Percentiles rank a stretch among this genome's conserved stretches.
These are phyloP conservation scores for Lactifluus rugatus DNA, from an alignment of 768 basidiomycete species.

Conservation along the genomic window DNA sequence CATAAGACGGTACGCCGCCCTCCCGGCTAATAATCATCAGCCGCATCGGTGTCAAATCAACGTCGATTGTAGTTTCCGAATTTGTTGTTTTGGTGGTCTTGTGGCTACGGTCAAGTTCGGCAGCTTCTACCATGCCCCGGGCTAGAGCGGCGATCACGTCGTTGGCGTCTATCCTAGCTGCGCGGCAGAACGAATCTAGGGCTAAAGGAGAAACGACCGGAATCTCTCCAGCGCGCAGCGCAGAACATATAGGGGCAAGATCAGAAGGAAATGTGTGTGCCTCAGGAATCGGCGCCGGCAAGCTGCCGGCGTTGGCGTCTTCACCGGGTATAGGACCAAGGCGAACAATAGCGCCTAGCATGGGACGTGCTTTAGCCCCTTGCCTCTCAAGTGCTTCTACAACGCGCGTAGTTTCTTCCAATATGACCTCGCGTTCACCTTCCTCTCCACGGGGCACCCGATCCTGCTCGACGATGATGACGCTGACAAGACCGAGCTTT, in stretches of 20 bases:
- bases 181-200: conserved; percentile 81
- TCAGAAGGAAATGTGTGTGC: conserved; percentile 75
- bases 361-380: conserved; percentile 79
- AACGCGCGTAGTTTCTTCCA: conserved; percentile 80
- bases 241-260: conserved; percentile 75
- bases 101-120: conserved; percentile 36
- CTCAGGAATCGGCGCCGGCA: conserved; percentile 43
- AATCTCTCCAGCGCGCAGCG: conserved; percentile 88
- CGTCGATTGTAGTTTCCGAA: conserved; percentile 36
- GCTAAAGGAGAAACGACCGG: conserved; percentile 93
- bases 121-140: conserved; percentile 64
- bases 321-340: conserved; percentile 64
- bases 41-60: conserved; percentile 87
- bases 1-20: conserved; percentile 96
- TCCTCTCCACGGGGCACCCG: conserved; percentile 56
- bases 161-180: conserved; percentile 77
- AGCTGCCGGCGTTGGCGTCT: conserved; percentile 26
- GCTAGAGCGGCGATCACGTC: conserved; percentile 83
- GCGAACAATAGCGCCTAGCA: conserved; percentile 78
- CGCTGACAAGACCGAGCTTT: conserved; percentile 89
- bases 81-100: conserved; percentile 27
- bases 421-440: conserved; percentile 53
- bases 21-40: conserved; percentile 97
- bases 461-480: conserved; percentile 92
- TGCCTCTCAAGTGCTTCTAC: conserved; percentile 75